Conservation (phyloP, 1,284 basidiomycete species). For the Irpex rosettiformis region DNA sequence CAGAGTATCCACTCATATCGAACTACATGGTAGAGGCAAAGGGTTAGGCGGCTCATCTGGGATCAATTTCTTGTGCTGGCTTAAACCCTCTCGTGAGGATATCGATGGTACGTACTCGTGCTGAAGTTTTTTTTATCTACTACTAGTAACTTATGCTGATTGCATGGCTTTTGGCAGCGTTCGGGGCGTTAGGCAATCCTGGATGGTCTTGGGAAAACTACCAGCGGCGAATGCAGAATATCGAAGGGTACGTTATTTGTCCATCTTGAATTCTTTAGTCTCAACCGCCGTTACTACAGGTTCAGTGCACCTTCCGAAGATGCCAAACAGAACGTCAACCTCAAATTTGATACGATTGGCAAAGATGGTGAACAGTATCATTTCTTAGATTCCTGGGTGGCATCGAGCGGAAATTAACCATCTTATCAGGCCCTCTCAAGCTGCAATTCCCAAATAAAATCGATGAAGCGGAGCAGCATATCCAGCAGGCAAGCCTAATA, state of each 20-base stretch:
- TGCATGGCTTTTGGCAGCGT: not conserved
- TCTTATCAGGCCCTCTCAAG: conserved; percentile 2
- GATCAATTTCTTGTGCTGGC: conserved; percentile 16
- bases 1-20: not conserved
- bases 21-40: conserved; percentile 8
- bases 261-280: not conserved
- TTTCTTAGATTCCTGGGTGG: not conserved
- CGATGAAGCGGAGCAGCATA: conserved; percentile 11
- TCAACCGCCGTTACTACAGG: conserved; percentile 4
- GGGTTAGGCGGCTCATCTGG: conserved; percentile 13
- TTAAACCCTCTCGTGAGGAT: conserved; percentile 10
- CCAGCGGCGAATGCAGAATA: not conserved
- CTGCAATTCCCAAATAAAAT: conserved; percentile 8
- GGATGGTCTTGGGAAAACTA: conserved; percentile 17
- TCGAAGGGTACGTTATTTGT: conserved; percentile 12
- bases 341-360: conserved; percentile 14
- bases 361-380: conserved; percentile 3
- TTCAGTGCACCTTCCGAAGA: conserved; percentile 15
- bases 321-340: conserved; percentile 12
- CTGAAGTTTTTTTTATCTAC: too few relatives aligned
- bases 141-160: too few relatives aligned
- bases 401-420: not conserved
- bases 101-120: conserved; percentile 12
- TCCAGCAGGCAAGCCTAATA: conserved; percentile 15
- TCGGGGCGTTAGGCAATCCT: conserved; percentile 16